phyloP scores from a whole-genome alignment of 805 yeast genomes.

The Starmera amethionina region DNA sequence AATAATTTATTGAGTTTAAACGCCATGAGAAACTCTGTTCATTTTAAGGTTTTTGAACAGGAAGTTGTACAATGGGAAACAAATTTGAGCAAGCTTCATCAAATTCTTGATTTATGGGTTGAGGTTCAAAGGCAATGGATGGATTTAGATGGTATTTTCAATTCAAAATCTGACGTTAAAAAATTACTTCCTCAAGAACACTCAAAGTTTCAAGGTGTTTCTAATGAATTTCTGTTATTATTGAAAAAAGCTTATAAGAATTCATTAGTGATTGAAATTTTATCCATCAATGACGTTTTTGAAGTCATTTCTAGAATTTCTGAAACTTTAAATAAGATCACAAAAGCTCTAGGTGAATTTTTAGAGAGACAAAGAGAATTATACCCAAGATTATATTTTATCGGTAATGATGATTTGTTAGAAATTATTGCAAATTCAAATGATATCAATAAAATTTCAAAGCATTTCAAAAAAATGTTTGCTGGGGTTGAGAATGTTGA shows the following conservation, averaged over 20 bases:
- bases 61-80: conserved; percentile 46
- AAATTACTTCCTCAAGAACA: conserved; percentile 62
- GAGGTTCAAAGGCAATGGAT: conserved; percentile 88
- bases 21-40: conserved; percentile 65
- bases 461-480: conserved; percentile 64
- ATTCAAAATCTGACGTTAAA: conserved; percentile 45
- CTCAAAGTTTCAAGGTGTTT: conserved; percentile 50
- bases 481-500: conserved; percentile 44
- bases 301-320: conserved; percentile 36
- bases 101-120: conserved; percentile 59
- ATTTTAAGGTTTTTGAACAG: conserved; percentile 49
- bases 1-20: conserved; percentile 53
- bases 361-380: conserved; percentile 68
- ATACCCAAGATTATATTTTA: conserved; percentile 76
- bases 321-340: conserved; percentile 48
- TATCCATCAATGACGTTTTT: conserved; percentile 38
- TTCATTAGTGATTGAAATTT: conserved; percentile 44
- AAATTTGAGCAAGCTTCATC: conserved; percentile 39
- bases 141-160: conserved; percentile 73
- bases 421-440: conserved; percentile 66
- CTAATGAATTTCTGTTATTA: conserved; percentile 48
- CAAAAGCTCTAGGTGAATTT: conserved; percentile 63
- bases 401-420: conserved; percentile 84
- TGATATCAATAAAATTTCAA: conserved; percentile 36
- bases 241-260: conserved; percentile 40